Evolutionary conservation across 768 basidiomycete genomes (phyloP).

Genomic region (Cytidiella melzeri): DNA sequence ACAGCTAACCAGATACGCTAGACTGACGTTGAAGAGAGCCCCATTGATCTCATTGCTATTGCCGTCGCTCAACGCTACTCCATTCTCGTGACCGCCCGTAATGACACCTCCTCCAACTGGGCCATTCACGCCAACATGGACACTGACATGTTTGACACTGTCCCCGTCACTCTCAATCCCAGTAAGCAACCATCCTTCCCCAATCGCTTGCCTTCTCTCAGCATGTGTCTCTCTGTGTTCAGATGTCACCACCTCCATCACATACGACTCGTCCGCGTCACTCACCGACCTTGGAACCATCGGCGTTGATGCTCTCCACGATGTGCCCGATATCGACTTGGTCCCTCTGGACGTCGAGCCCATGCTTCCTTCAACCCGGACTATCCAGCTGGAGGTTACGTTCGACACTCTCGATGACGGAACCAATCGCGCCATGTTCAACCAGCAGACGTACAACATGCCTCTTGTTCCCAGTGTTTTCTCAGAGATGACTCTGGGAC

Average conservation of each 20-base stretch:
- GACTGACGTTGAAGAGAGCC: slow-evolving; percentile 73
- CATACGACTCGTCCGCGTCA: slow-evolving; percentile 53
- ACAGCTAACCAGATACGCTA: slow-evolving; percentile 21
- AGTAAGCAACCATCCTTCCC: slow-evolving; percentile 41
- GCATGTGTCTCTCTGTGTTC: not conserved
- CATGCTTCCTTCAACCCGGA: slow-evolving; percentile 45
- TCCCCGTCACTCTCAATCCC: slow-evolving; percentile 66
- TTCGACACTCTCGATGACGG: slow-evolving; percentile 88
- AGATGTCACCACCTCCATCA: slow-evolving; percentile 83
- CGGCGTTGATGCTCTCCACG: slow-evolving; percentile 46
- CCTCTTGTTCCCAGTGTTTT: slow-evolving; percentile 74
- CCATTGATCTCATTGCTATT: slow-evolving; percentile 65
- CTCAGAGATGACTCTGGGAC: slow-evolving; percentile 69
- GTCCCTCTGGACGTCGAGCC: slow-evolving; percentile 53
- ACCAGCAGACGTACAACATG: slow-evolving; percentile 59
- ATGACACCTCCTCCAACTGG: slow-evolving; percentile 78
- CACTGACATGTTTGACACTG: slow-evolving; percentile 78
- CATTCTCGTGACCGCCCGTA: slow-evolving; percentile 84
- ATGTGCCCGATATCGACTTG: slow-evolving; percentile 61
- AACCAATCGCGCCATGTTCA: slow-evolving; percentile 74
- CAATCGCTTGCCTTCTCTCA: not conserved
- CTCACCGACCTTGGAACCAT: slow-evolving; percentile 43
- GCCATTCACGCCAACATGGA: slow-evolving; percentile 91
- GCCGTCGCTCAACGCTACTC: slow-evolving; percentile 93
- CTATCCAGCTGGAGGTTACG: slow-evolving; percentile 61